Evolutionary conservation across 2,329 filamentous ascomycete genomes (phyloP).

Genomic region (Cercospora zeina): DNA sequence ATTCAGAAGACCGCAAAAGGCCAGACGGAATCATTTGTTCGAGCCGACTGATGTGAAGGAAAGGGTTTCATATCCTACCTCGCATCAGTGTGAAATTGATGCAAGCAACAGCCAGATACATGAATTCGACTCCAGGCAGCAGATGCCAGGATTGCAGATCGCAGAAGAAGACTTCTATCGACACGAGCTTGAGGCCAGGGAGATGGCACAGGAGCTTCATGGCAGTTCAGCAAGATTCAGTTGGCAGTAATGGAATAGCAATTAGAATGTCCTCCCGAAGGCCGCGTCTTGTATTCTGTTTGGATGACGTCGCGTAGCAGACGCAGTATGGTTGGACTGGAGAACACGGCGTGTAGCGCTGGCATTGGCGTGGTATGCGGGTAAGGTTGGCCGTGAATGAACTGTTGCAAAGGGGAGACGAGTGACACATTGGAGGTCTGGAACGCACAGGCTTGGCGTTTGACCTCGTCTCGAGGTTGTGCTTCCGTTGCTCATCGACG

Average conservation of each 20-base stretch:
- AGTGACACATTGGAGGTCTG: not conserved
- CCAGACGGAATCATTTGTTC: not conserved
- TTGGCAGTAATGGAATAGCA: not conserved
- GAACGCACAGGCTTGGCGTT: not conserved
- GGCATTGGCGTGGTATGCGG: not conserved
- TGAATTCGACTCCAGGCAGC: not conserved
- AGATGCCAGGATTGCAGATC: not conserved
- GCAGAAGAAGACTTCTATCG: not conserved
- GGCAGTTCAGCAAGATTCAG: not conserved
- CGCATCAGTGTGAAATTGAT: not conserved
- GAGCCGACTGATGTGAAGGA: not conserved
- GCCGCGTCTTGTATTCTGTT: too few species aligned
- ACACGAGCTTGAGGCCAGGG: not conserved
- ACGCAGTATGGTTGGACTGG: not conserved
- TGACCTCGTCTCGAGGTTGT: not conserved
- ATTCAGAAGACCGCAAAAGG: not conserved
- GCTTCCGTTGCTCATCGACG: not conserved
- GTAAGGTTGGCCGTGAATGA: not conserved
- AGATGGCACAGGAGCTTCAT: not conserved
- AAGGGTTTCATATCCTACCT: not conserved
- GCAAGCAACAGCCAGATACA: not conserved
- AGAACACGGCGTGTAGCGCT: not conserved
- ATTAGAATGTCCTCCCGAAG: not conserved
- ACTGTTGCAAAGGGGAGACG: not conserved
- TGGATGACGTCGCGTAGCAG: not conserved